Percentiles rank a stretch among this genome's conserved stretches.
Conservation (phyloP, 768 basidiomycete species). For the Lactarius sanguifluus region DNA sequence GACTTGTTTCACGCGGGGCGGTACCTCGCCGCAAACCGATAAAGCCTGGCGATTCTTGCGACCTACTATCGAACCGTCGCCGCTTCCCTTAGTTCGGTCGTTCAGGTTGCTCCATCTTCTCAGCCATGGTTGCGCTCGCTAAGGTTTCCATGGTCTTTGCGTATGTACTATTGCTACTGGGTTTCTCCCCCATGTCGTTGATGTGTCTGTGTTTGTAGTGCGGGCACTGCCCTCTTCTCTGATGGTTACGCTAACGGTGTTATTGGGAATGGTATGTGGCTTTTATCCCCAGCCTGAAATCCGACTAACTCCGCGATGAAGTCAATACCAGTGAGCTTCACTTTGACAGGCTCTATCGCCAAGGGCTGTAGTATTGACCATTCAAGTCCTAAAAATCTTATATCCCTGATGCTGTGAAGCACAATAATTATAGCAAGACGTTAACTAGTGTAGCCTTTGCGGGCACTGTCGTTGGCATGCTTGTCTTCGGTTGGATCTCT, state of each 20-base stretch:
- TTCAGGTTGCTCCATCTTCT: background rate
- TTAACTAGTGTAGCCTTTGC: slow-evolving; percentile 77
- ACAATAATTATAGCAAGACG: slow-evolving; percentile 59
- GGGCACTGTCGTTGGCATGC: slow-evolving; percentile 85
- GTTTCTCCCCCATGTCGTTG: slow-evolving; percentile 15
- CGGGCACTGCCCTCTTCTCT: slow-evolving; percentile 86
- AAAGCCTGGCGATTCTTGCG: slow-evolving; percentile 9
- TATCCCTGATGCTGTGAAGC: slow-evolving; percentile 54
- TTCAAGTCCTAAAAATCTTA: slow-evolving; percentile 63
- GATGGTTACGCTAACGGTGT: slow-evolving; percentile 87
- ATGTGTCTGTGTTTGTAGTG: slow-evolving; percentile 42
- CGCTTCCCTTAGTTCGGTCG: slow-evolving; percentile 6
- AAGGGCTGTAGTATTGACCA: slow-evolving; percentile 9
- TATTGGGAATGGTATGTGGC: slow-evolving; percentile 69
- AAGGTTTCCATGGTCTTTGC: slow-evolving; percentile 85
- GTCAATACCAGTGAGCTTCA: slow-evolving; percentile 63
- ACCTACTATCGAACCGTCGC: background rate
- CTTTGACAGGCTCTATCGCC: background rate
- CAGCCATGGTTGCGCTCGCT: slow-evolving; percentile 33
- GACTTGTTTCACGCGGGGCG: background rate
- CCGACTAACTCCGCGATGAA: slow-evolving; percentile 33
- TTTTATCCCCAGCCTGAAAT: background rate
- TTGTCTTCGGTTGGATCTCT: slow-evolving; percentile 76
- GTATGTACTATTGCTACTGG: slow-evolving; percentile 43
- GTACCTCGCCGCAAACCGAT: slow-evolving; percentile 8